These are phyloP conservation scores for Lodderomyces beijingensis DNA, from an alignment of 1,139 yeast species.

Conservation along the genomic window DNA sequence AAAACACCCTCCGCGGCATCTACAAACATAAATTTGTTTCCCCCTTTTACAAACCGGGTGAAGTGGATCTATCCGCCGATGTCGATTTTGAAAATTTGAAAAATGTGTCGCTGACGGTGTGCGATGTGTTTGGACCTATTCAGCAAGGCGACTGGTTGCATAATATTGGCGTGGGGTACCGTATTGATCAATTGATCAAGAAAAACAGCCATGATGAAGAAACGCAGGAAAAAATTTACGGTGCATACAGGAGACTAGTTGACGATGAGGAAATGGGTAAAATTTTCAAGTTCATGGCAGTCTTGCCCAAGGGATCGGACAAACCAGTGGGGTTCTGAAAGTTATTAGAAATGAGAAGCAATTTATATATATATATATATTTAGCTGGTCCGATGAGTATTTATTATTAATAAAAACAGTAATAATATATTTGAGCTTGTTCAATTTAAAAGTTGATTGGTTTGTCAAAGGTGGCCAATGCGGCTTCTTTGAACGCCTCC, in stretches of 20 bases:
- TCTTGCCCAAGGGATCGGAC: slow-evolving; percentile 46
- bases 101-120: slow-evolving; percentile 10
- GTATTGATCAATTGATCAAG: slow-evolving; percentile 54
- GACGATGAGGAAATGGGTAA: slow-evolving; percentile 72
- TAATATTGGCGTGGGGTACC: slow-evolving; percentile 68
- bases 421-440: too few relatives aligned
- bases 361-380: too few relatives aligned
- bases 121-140: slow-evolving; percentile 50
- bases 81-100: slow-evolving; percentile 68
- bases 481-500: slow-evolving; percentile 98
- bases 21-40: slow-evolving; percentile 68
- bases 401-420: too few relatives aligned
- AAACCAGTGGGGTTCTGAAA: slow-evolving; percentile 34
- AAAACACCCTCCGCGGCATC: slow-evolving; percentile 70
- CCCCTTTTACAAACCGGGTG: slow-evolving; percentile 75
- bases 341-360: neutral
- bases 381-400: too few relatives aligned
- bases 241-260: slow-evolving; percentile 61
- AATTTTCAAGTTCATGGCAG: slow-evolving; percentile 66
- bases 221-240: slow-evolving; percentile 44
- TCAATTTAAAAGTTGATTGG: slow-evolving; percentile 73
- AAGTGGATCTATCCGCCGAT: slow-evolving; percentile 78
- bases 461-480: slow-evolving; percentile 86
- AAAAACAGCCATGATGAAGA: slow-evolving; percentile 25
- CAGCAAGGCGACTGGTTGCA: slow-evolving; percentile 83